Base-by-base conservation (phyloP, 352 stramenopile genomes). In the Phytopythium chamaehyphon region DNA sequence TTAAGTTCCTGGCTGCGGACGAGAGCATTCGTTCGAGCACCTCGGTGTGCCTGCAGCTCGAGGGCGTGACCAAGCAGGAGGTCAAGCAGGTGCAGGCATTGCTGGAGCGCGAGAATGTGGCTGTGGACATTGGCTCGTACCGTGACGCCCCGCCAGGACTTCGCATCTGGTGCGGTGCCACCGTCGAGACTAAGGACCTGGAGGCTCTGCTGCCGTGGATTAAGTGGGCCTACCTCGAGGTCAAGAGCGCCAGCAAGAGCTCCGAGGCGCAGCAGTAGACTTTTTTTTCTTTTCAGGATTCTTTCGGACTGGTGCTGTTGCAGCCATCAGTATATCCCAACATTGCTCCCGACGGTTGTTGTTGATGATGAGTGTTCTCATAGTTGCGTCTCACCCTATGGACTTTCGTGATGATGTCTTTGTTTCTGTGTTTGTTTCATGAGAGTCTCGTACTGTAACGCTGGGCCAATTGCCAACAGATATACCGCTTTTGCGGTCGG, bases 81-180 rank as follows among this genome's bases (percentile, higher is more conserved):
- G 97, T 99, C 55, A 99, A 99, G 83, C 89, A 95, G 50, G 97
- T 99, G 67, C 93, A 96, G 52, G 73, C 76, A 23, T 55, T 99
- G 46, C 86, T 99, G 3, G 96, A 99, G 67, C 85, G 82, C 28
- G 94, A 99, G 69, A 71, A 95, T 49, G 93, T 99, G 12, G 97
- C 96, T 18, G 96, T 93, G 55, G 97, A 99, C 69, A 98, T 99
- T 67, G 96, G 96, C 69, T 96, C 95, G 57, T 99, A 99, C 84
- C 83, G 96, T 43, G 97, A 99, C 69, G 97, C 97, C 14, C 97
- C 97, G 35, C 90, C 97, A 11, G 97, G 96, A 16, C 96, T 99
- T 57, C 85, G 96, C 51, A 98, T 99, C 76, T 99, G 97, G 97
- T 98, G 96, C 71, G 97, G 97, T 53, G 96, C 96, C n/a, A 99